Base-by-base conservation (phyloP, 495 filamentous ascomycete genomes). In the Neurospora sp. region DNA sequence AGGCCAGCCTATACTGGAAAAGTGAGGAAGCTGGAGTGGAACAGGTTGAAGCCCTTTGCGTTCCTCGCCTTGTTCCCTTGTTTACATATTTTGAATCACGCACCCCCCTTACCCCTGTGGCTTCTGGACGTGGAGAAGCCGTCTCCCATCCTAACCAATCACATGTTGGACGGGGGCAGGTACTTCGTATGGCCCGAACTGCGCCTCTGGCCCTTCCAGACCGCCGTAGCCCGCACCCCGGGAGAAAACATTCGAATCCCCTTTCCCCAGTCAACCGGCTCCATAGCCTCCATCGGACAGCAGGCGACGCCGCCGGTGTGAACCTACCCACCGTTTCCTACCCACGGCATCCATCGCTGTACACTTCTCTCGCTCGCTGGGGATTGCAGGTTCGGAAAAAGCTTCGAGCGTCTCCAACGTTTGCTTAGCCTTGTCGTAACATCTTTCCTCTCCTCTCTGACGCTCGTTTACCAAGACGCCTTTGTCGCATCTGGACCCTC, bases 401-500 rank as follows among this genome's bases (percentile, higher is more conserved):
- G 69, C 73, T 70, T 69, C 69, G 53, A 31, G 40, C 69, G 22
- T 70, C 69, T 70, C 37, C 69, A 39, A 27, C 16, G 16, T 31
- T 22, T 39, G 70, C 44, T 59, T 59, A 71, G 70, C 70, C 70
- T 74, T 74, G 65, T 71, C 72, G 70, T 42, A 68, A 22, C 70
- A 22, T 73, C 61, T 73, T 44, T 41, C 37, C 59, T 35, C 20
- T 35, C 40, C 31, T 69, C 69, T 41, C 70, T 42, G 72, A 79
- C 79, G 69, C 75, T 81, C 79, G 79, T 80, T 81, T 75, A 37
- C 35, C 20, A 31, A 69, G 71, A 71, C 70, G 70, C 69, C 31
- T 75, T 72, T 79, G 74, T 74, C 74, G 74, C 74, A 77, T 79
- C 53, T 65, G 53, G 73, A 77, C 79, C 71, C 76, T 81, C 79